These are phyloP conservation scores for Candida sp. DNA, from an alignment of 1,139 yeast genomes.

Conservation along the genomic window DNA sequence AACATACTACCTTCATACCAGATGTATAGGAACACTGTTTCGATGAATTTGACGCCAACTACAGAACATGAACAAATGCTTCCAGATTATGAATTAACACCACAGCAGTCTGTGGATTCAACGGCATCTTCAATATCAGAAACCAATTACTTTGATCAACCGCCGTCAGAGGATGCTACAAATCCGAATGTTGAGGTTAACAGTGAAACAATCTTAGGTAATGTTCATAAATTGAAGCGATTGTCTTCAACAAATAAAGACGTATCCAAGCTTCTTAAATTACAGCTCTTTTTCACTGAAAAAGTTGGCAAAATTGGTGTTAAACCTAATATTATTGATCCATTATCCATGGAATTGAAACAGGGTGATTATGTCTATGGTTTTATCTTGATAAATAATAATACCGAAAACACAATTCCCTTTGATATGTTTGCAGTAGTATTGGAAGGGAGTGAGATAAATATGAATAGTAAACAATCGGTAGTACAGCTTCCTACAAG, in stretches of 20 bases:
- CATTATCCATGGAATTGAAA: conserved; percentile 26
- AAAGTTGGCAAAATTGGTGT: conserved; percentile 28
- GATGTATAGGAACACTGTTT: conserved; percentile 37
- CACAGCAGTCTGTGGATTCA: conserved; percentile 16
- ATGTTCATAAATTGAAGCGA: conserved; percentile 32
- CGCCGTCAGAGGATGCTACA: conserved; percentile 11
- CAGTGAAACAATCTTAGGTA: conserved; percentile 32
- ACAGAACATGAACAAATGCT: conserved; percentile 32
- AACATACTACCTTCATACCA: conserved; percentile 43
- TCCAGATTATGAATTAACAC: conserved; percentile 32
- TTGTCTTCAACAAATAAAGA: conserved; percentile 28
- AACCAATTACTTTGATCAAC: conserved; percentile 17
- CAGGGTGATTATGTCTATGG: conserved; percentile 43
- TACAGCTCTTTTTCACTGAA: conserved; percentile 28
- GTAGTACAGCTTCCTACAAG: conserved; percentile 10
- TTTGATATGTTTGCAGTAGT: conserved; percentile 42
- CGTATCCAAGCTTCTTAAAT: conserved; percentile 22
- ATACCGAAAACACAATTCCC: conserved; percentile 23
- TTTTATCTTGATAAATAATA: conserved; percentile 32
- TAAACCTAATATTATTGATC: conserved; percentile 25
- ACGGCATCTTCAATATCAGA: conserved; percentile 9
- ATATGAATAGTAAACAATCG: conserved; percentile 8
- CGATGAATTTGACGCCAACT: conserved; percentile 33
- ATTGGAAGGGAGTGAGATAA: conserved; percentile 30
- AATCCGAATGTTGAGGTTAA: conserved; percentile 12